phyloP scores from a whole-genome alignment of 2,329 filamentous ascomycete genomes.

The Simplicillium aogashimaense region DNA sequence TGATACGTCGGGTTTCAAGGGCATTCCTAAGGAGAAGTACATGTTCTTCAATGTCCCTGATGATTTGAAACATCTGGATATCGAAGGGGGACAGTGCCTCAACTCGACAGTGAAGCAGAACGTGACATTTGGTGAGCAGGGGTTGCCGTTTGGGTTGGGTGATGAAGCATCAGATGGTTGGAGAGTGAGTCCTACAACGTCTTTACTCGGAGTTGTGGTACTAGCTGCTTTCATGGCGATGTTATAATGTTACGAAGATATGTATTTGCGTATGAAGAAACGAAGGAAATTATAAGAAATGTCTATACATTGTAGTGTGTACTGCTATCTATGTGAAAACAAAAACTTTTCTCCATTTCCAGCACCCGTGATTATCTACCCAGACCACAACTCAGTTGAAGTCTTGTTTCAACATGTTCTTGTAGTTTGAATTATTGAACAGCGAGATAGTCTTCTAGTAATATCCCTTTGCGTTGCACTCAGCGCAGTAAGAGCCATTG shows the following conservation, averaged over 20 bases:
- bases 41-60: conserved; percentile 73
- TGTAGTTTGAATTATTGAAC: no score
- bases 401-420: no score
- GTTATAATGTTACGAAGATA: no score
- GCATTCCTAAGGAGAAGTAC: conserved; percentile 54
- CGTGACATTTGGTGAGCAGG: conserved; percentile 59
- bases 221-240: no score
- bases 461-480: conserved; percentile 18
- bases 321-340: not conserved
- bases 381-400: no score
- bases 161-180: conserved; percentile 3
- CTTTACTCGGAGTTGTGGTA: no score
- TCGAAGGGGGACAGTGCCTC: conserved; percentile 40
- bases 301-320: not conserved
- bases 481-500: conserved; percentile 37
- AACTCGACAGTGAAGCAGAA: conserved; percentile 59
- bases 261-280: not conserved
- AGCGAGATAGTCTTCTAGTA: no score
- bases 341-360: conserved; percentile 22
- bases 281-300: not conserved
- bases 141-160: conserved; percentile 37
- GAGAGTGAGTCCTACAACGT: no score
- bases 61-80: conserved; percentile 56
- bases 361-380: conserved; percentile 11
- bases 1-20: conserved; percentile 9